Evolutionary conservation across 164 flowering plant genomes (phyloP), one percentile per base, ranked within the genome.

Genomic region (Protea cynaroides): DNA sequence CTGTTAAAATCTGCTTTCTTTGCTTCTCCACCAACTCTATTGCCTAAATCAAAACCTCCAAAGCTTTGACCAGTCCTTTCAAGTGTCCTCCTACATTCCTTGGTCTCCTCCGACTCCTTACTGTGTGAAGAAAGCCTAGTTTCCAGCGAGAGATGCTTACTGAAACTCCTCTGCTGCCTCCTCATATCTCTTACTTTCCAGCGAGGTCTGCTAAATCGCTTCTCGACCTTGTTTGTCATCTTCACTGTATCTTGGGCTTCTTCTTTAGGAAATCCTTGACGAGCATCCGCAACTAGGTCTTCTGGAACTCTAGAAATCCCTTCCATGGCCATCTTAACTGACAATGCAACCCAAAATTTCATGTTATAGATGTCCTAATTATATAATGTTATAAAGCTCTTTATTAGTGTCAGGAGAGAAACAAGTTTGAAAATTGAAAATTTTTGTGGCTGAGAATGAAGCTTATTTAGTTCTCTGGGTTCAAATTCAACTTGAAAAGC

Each of bases 121-220:
- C 76, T 72, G 8, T 89, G 79, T 14, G 70, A 89, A 2, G 98
- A 83, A 58, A 91, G 87, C 0, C 96, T 96, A 0, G 99, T 94
- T 73, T 94, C 99, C 0, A 94, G 79, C 0, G 97, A 91, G 1
- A 94, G 92, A 70, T 94, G 99, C 68, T 92, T 65, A 66, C 80
- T 82, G 57, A 94, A 81, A 67, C 70, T 71, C 61, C 76, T 71
- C 1, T 70, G 70, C 2, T 62, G 73, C 66, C 73, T 75, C 81
- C 65, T 82, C 40, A 40, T 25, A 0, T 82, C 83, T 47, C 74
- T 58, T 10, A 63, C 14, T 58, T 67, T 85, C 25, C 29, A 40
- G 1, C n/a, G n/a, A n/a, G 81, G 59, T 59, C 66, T 71, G 59
- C 69, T 74, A 23, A 25, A 8, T 22, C 56, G 37, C 64, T 73